phyloP scores from a whole-genome alignment of 2,329 filamentous ascomycete species.

The Fusarium tricinctum region DNA sequence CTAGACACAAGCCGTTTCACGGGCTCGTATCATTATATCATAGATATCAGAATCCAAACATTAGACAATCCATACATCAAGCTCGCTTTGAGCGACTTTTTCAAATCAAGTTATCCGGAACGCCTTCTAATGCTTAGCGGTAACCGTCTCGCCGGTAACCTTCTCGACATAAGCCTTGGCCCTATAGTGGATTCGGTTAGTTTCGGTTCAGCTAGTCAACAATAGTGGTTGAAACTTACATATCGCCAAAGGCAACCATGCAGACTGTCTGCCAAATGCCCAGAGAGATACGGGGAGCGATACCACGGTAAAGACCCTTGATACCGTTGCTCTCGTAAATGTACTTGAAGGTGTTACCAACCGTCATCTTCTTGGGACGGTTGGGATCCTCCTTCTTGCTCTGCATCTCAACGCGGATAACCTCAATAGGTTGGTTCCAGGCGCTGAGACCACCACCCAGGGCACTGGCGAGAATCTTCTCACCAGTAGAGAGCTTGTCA shows the following conservation, averaged over 20 bases:
- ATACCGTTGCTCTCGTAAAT: conserved; percentile 92
- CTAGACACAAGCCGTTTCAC: conserved; percentile 13
- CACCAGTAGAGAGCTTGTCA: conserved; percentile 81
- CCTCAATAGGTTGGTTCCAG: conserved; percentile 99
- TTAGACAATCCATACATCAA: conserved; percentile 39
- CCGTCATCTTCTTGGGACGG: conserved; percentile 98
- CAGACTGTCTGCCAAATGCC: conserved; percentile 99
- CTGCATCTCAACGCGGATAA: conserved; percentile 99
- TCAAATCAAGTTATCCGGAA: conserved; percentile 46
- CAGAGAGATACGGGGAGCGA: conserved; percentile 92
- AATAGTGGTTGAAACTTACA: conserved; percentile 73
- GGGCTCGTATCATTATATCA: conserved; percentile 23
- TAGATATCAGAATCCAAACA: conserved; percentile 39
- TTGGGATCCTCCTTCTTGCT: conserved; percentile 98
- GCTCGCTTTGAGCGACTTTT: conserved; percentile 37
- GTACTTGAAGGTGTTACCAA: conserved; percentile 86
- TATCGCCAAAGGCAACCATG: conserved; percentile 99
- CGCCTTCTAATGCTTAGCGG: conserved; percentile 75
- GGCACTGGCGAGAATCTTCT: conserved; percentile 90
- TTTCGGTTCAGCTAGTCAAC: not conserved
- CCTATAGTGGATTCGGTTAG: conserved; percentile 58
- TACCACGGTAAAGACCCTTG: conserved; percentile 94
- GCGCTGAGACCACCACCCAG: conserved; percentile 94
- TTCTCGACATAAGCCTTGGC: conserved; percentile 77
- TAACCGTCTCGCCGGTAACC: conserved; percentile 73